These are phyloP conservation scores for Citrullus mucosospermus DNA, from an alignment of 306 rosid species.

Conservation along the genomic window DNA sequence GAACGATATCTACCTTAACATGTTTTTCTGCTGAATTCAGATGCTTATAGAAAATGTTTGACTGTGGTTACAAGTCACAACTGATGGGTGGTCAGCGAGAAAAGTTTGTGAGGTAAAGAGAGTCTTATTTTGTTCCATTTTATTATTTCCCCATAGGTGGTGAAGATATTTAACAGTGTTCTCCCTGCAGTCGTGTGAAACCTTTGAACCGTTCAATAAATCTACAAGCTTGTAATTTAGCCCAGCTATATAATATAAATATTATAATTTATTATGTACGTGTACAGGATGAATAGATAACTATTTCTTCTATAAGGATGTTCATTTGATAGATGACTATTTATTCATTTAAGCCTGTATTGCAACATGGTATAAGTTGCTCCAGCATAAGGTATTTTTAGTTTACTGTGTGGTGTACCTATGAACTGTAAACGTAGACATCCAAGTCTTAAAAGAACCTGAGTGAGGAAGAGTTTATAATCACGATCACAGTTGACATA, in stretches of 20 bases:
- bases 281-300: neutral
- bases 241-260: too few relatives aligned
- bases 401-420: too few relatives aligned
- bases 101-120: conserved; percentile 56
- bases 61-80: conserved; percentile 53
- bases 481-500: too few relatives aligned
- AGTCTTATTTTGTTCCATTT: conserved; percentile 11
- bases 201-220: neutral
- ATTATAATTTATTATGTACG: neutral
- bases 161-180: neutral
- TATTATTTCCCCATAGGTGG: neutral
- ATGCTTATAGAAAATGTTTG: conserved; percentile 42
- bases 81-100: conserved; percentile 71
- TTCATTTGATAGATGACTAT: neutral
- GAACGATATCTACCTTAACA: neutral
- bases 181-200: neutral
- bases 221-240: neutral
- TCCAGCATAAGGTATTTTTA: too few relatives aligned
- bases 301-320: neutral
- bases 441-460: too few relatives aligned
- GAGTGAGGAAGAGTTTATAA: too few relatives aligned
- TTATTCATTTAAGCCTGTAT: too few relatives aligned
- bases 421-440: too few relatives aligned
- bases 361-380: too few relatives aligned
- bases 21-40: conserved; percentile 19